Base-by-base conservation (phyloP, 2,329 filamentous ascomycete species). In the Raffaelea ambrosiae region DNA sequence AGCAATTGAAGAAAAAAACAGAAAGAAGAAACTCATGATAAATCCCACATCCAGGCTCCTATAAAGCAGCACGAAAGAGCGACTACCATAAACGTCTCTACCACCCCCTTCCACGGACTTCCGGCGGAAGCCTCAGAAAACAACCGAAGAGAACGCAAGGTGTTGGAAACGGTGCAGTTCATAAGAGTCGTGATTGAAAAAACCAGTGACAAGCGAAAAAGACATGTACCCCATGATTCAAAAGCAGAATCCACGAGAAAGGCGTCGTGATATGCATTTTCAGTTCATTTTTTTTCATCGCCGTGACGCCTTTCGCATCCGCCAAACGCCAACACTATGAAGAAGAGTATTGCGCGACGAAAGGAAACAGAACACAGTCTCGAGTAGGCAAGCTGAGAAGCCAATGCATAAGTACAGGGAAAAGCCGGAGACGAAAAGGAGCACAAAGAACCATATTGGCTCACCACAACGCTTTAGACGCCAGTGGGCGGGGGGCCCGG, bases 321-420 rank as follows among this genome's bases (percentile, higher is more conserved):
- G 49, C 52, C 53, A 43, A 55, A 57, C 55, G 53, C 54, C 55
- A 54, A 55, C 51, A 54, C 52, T 51, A 53, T 54, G 52, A 54
- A 51, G 48, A 52, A 52, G 51, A 55, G 52, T 51, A 54, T 57
- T 51, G 52, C 51, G 52, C 48, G 55, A 55, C 53, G 53, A 54
- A 50, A 50, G 48, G 43, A 54, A 52, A 52, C 39, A 29, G 40
- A 42, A 33, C 36, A 40, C 26, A 13, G 13, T 29, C 46, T 47
- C 39, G 5, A 14, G 21, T 43, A 43, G n/a, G n/a, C n/a, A n/a
- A n/a, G n/a, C n/a, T n/a, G n/a, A n/a, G n/a, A n/a, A n/a, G n/a
- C n/a, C n/a, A n/a, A n/a, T n/a, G n/a, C n/a, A n/a, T n/a, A n/a
- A n/a, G n/a, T n/a, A n/a, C n/a, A 23, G 26, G 43, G 43, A 11